Evolutionary conservation across 2,329 filamentous ascomycete genomes (phyloP), one percentile per base, ranked within the genome.

Genomic region (Phyllosticta citribraziliensis): DNA sequence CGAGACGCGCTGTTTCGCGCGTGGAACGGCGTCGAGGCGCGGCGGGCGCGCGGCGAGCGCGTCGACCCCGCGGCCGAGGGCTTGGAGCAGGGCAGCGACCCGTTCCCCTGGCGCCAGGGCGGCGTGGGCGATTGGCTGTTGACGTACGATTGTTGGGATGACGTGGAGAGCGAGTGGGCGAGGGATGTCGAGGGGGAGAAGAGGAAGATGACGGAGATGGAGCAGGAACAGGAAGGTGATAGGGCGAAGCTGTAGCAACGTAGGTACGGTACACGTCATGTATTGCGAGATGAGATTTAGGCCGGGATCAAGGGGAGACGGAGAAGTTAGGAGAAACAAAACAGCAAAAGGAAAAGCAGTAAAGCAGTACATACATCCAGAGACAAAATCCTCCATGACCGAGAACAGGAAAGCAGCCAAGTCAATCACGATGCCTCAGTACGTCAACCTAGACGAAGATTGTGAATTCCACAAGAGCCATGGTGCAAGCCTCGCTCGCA

Each of bases 1-100:
- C 74, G 84, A 0, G 84, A 86, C 66, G 51, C 56, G 3, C 63
- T 69, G 55, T 63, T 74, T 1, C 59, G 58, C 6, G 66, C 63
- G 2, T 73, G 71, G 62, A 70, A 66, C 0, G 57, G 64, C 11
- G 71, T 70, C 19, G 70, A 73, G 27, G 70, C 68, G 2, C 67
- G 64, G 54, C 68, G 67, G 5, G 68, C 65, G 51, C 61, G 67
- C 11, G 62, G 63, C 1, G 60, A 62, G 52, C 62, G 64, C 14
- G 35, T 56, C 1, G 64, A 67, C 50, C 65, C 68, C 56, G 63
- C 65, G 27, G 63, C 64, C 27, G 62, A 60, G 27, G 69, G 68
- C 0, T 55, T 73, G 57, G 61, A 56, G 17, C 61, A 70, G 12
- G 70, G 66, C 10, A 65, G 62, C 24, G 71, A 74, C 64, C 70